Evolutionary conservation across 305 asterid genomes (phyloP).

Genomic region (Salvia sclarea): DNA sequence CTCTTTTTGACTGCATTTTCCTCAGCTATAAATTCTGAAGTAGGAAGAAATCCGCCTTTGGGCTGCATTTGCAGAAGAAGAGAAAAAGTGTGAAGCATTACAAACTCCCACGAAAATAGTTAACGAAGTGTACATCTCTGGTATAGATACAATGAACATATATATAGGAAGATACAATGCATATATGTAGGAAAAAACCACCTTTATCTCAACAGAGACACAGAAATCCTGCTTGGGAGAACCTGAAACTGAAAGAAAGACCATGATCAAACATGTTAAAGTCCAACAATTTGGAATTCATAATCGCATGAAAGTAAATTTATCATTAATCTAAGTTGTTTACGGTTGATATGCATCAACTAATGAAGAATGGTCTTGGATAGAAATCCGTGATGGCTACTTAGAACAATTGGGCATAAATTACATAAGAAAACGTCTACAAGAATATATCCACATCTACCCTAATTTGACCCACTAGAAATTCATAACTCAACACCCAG

Average conservation of each 20-base stretch:
- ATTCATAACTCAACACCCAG: constrained; percentile 2
- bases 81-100: constrained; percentile 26
- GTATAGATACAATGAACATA: constrained; percentile 19
- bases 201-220: constrained; percentile 89
- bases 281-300: constrained; percentile 23
- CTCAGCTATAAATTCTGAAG: constrained; percentile 68
- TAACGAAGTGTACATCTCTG: constrained; percentile 24
- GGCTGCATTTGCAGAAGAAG: constrained; percentile 61
- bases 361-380: not conserved
- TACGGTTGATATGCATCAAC: constrained; percentile 17
- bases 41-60: constrained; percentile 85
- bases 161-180: constrained; percentile 15
- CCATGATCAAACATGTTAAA: constrained; percentile 32
- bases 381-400: constrained; percentile 16
- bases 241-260: constrained; percentile 51
- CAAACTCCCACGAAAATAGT: constrained; percentile 8
- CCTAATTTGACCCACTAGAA: not conserved
- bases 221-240: constrained; percentile 48
- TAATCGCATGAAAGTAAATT: constrained; percentile 13
- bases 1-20: constrained; percentile 67
- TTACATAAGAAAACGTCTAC: not conserved
- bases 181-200: constrained; percentile 33
- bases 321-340: constrained; percentile 15
- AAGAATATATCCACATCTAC: constrained; percentile 5
- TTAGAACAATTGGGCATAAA: not conserved